These are phyloP conservation scores for Trichocladium uniseriatum DNA, from an alignment of 495 filamentous ascomycete genomes.

Conservation along the genomic window DNA sequence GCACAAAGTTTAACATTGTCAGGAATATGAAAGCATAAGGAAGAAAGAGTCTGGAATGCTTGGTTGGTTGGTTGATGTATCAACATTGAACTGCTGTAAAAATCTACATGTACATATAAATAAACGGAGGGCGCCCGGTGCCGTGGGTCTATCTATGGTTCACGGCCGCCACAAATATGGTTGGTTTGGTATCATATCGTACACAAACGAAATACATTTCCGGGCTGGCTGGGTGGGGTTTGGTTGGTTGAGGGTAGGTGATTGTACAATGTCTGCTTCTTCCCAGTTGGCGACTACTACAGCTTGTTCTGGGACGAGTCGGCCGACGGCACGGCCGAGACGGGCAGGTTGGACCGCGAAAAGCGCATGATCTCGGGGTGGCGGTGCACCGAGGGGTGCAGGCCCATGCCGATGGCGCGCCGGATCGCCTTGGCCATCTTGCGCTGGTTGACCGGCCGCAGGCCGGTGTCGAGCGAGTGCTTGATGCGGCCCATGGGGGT, in stretches of 20 bases:
- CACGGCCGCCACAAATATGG: background rate
- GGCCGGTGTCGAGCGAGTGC: constrained; percentile 59
- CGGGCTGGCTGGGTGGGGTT: too few species aligned
- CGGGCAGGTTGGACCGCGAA: background rate
- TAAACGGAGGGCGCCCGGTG: background rate
- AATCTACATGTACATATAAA: constrained; percentile 7
- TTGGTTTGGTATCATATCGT: background rate
- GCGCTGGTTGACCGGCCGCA: constrained; percentile 82
- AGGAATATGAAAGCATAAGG: constrained; percentile 36
- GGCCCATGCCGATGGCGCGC: constrained; percentile 74
- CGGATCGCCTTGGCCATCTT: constrained; percentile 87
- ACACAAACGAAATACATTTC: background rate
- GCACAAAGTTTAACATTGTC: constrained; percentile 34
- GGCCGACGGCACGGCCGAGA: background rate
- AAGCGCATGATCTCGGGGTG: constrained; percentile 74
- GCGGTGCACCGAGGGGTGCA: constrained; percentile 85
- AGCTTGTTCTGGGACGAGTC: background rate
- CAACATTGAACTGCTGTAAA: constrained; percentile 9
- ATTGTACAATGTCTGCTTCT: background rate
- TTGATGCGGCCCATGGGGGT: constrained; percentile 79
- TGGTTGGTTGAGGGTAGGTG: too few species aligned
- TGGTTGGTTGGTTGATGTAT: background rate
- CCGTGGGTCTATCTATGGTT: background rate
- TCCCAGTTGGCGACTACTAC: too few species aligned
- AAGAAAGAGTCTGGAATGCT: background rate